Conservation (phyloP, 2,329 filamentous ascomycete species). For the Exophiala alcalophila region DNA sequence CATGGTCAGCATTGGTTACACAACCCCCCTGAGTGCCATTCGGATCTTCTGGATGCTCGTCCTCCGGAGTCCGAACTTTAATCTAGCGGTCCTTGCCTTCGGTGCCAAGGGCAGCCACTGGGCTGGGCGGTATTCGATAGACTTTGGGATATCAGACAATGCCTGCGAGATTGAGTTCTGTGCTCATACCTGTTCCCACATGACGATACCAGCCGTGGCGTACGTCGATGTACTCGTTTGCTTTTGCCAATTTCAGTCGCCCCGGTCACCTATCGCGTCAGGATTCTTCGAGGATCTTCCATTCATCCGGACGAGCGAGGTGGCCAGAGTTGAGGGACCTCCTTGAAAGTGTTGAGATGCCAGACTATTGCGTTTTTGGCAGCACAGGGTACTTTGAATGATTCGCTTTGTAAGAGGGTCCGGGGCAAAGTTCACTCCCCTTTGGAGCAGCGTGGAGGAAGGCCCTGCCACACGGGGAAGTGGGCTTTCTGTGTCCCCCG, state of each 20-base stretch:
- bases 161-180: too few species aligned
- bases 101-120: slow-evolving; percentile 15
- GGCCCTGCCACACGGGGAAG: slow-evolving; percentile 13
- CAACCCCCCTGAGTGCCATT: too few species aligned
- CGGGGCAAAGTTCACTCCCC: slow-evolving; percentile 16
- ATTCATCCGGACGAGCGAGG: slow-evolving; percentile 12
- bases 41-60: too few species aligned
- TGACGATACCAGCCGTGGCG: too few species aligned
- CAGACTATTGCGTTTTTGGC: too few species aligned
- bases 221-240: too few species aligned
- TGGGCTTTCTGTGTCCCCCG: slow-evolving; percentile 6
- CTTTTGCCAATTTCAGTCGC: too few species aligned
- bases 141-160: not conserved
- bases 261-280: too few species aligned
- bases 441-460: slow-evolving; percentile 18
- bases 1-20: too few species aligned
- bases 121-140: slow-evolving; percentile 7
- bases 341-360: slow-evolving; percentile 5
- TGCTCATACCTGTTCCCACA: not conserved
- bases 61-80: too few species aligned
- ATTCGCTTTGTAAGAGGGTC: slow-evolving; percentile 12
- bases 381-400: too few species aligned
- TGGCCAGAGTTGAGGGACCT: not conserved
- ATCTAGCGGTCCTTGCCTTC: too few species aligned
- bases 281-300: slow-evolving; percentile 5